A percentile compares a stretch with the other conserved stretches of the same genome.
These are phyloP conservation scores for Fonsecaea pedrosoi DNA, from an alignment of 2,329 filamentous ascomycete species.

Conservation along the genomic window DNA sequence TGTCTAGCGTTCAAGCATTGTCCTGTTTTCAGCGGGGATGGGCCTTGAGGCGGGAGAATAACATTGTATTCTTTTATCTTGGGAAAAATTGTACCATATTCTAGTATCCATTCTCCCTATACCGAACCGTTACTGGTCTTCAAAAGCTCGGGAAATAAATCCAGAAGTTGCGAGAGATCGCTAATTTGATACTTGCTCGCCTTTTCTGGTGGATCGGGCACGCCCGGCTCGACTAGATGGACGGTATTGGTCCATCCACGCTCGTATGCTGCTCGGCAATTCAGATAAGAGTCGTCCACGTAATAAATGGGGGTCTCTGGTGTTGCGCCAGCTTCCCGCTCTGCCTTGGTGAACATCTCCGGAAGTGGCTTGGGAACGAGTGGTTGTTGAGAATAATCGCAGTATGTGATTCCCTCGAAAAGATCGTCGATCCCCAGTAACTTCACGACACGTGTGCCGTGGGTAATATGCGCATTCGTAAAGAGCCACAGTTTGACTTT, in stretches of 20 bases:
- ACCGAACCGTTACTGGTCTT: slow-evolving; percentile 46
- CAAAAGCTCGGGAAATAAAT: slow-evolving; percentile 84
- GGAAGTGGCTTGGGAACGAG: slow-evolving; percentile 86
- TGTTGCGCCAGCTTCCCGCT: slow-evolving; percentile 78
- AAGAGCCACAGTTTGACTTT: slow-evolving; percentile 93
- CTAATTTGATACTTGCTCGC: slow-evolving; percentile 78
- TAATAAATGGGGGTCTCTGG: slow-evolving; percentile 74
- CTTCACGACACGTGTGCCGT: slow-evolving; percentile 80
- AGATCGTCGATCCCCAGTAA: slow-evolving; percentile 83
- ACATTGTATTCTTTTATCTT: slow-evolving; percentile 2
- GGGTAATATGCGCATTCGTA: slow-evolving; percentile 93
- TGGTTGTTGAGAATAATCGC: slow-evolving; percentile 77
- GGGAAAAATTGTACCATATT: slow-evolving; percentile 7
- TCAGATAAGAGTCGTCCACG: slow-evolving; percentile 88
- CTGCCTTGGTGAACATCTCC: slow-evolving; percentile 86
- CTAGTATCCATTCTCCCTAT: background rate
- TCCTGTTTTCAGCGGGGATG: background rate
- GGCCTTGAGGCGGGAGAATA: background rate
- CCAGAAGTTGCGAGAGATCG: slow-evolving; percentile 75
- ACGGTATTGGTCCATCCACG: slow-evolving; percentile 81
- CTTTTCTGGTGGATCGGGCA: slow-evolving; percentile 66
- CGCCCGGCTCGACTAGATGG: slow-evolving; percentile 81
- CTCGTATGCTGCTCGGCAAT: slow-evolving; percentile 76
- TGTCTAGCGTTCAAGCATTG: slow-evolving; percentile 27
- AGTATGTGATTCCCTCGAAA: slow-evolving; percentile 95